These are phyloP conservation scores for Pythium phragmitis DNA, from an alignment of 352 stramenopile genomes.

Conservation along the genomic window DNA sequence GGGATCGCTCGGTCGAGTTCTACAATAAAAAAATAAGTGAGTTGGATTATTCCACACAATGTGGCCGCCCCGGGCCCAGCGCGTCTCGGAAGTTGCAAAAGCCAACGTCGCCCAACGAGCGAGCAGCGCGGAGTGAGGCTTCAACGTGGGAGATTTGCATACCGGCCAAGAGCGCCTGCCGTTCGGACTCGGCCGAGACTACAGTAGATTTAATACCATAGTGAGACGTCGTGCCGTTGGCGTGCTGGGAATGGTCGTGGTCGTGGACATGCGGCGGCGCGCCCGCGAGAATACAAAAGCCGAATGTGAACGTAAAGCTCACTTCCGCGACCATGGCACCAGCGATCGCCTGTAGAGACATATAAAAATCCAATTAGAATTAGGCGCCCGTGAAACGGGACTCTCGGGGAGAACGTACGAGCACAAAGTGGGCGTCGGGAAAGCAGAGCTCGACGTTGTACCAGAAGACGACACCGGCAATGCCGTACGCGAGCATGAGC, in stretches of 20 bases:
- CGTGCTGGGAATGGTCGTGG: conserved; percentile 5
- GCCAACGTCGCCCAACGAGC: background rate
- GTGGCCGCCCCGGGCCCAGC: background rate
- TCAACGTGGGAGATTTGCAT: conserved; percentile 19
- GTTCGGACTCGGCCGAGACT: conserved; percentile 52
- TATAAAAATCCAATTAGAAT: background rate
- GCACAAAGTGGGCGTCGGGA: conserved; percentile 71
- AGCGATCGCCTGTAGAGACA: conserved; percentile 40
- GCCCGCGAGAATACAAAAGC: conserved; percentile 66
- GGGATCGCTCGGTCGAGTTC: conserved; percentile 57
- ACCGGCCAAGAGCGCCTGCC: conserved; percentile 77
- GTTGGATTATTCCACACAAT: background rate
- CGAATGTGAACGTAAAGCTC: conserved; percentile 68
- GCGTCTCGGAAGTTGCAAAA: no score
- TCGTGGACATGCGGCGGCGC: conserved; percentile 27
- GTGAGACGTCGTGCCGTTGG: conserved; percentile 26
- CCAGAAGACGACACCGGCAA: conserved; percentile 61
- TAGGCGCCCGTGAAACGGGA: background rate
- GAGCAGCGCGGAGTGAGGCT: conserved; percentile 10
- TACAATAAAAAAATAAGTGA: conserved; percentile 30
- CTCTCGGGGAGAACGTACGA: conserved; percentile 35
- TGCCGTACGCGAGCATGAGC: conserved; percentile 61
- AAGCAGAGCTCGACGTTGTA: conserved; percentile 69
- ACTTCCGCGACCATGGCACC: conserved; percentile 63
- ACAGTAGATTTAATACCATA: conserved; percentile 44